Conservation (phyloP, 805 yeast genomes). For the Candida saitoana region DNA sequence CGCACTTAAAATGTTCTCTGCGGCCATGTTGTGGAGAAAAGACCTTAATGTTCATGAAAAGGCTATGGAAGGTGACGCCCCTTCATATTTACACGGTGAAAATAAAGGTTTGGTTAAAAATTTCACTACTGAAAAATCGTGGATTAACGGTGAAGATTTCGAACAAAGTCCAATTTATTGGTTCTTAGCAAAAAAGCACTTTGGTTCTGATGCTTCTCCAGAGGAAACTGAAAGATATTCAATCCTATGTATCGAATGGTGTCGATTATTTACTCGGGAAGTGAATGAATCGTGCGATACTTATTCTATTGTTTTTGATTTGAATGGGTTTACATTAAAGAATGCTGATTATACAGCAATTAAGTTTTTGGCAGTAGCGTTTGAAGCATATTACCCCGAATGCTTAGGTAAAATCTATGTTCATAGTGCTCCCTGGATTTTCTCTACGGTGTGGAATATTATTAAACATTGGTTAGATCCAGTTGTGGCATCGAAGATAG, state of each 20-base stretch:
- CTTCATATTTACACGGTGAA: constrained; percentile 40
- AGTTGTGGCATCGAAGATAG: constrained; percentile 86
- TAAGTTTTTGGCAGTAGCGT: constrained; percentile 80
- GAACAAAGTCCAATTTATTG: constrained; percentile 74
- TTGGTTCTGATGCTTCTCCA: constrained; percentile 45
- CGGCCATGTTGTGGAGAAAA: constrained; percentile 70
- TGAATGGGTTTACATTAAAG: constrained; percentile 78
- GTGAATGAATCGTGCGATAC: constrained; percentile 62
- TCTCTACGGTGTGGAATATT: constrained; percentile 89
- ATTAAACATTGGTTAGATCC: constrained; percentile 95
- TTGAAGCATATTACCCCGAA: constrained; percentile 97
- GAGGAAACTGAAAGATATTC: constrained; percentile 75
- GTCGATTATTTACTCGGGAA: constrained; percentile 60
- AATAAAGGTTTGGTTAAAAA: constrained; percentile 49
- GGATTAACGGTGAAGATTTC: constrained; percentile 69
- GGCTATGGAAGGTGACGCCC: constrained; percentile 69
- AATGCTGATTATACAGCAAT: constrained; percentile 94
- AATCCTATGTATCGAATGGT: constrained; percentile 70
- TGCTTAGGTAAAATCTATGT: constrained; percentile 81
- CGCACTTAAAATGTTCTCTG: constrained; percentile 65
- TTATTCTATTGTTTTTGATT: constrained; percentile 72
- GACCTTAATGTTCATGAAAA: constrained; percentile 59
- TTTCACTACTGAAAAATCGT: constrained; percentile 64
- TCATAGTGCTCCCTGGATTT: constrained; percentile 96
- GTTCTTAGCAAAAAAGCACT: constrained; percentile 75